Evolutionary conservation across 306 rosid species (phyloP), one percentile per base, ranked within the genome.

Genomic region (Prunus salicina): DNA sequence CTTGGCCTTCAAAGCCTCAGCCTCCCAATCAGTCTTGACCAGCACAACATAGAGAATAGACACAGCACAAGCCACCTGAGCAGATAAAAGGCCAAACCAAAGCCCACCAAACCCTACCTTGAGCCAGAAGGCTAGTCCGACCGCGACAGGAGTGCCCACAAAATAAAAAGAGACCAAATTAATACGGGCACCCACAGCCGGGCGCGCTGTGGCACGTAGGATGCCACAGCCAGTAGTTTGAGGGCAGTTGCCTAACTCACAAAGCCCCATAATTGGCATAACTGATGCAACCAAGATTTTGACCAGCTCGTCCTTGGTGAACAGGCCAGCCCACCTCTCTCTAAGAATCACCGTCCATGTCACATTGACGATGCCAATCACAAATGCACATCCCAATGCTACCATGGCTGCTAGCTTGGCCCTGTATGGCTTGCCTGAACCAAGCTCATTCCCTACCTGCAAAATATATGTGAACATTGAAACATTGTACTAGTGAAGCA

Each of bases 361-460:
- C 86, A 95, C 97, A 12, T 95, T 92, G 81, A 90, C 79, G 73
- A 88, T 76, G 38, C 97, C 97, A 6, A 95, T 87, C 50, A 88
- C 71, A 61, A 89, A 85, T 5, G 99, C 96, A 74, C 96, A 90
- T 63, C 96, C 97, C 62, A 95, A 55, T 15, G 97, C 99, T 57
- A 95, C 97, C 88, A 82, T 78, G 2, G 99, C 97, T n/a, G 97
- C 99, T 22, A 90, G 82, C 84, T 87, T 95, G 43, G 99, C 99
- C 73, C 83, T 92, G 84, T 87, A 84, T 13, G 99, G 99, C 77
- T 88, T 95, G 2, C 97, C 93, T 41, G 96, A 91, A 56, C 99
- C 99, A 47, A 95, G 92, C 84, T 95, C 99, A 77, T 90, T 95
- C 77, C 99, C 97, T 30, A 95, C 99, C 97, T 95, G 80, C 80